Evolutionary conservation across 768 basidiomycete genomes (phyloP).

Genomic region (Lanmaoa pseudosensibilis): DNA sequence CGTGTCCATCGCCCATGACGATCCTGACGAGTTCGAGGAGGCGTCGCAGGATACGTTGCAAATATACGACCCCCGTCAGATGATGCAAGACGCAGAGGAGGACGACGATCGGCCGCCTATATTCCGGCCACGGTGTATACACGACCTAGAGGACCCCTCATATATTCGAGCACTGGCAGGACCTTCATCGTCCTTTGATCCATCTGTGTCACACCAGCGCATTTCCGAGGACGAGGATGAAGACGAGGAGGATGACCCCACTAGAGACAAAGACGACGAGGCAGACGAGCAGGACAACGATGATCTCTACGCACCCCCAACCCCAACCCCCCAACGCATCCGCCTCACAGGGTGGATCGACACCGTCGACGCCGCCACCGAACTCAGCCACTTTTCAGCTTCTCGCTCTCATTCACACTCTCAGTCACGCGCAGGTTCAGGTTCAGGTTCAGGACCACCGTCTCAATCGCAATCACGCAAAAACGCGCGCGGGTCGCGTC

Average conservation of each 20-base stretch:
- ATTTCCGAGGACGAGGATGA: not conserved
- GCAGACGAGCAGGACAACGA: conserved; percentile 11
- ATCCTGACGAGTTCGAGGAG: conserved; percentile 10
- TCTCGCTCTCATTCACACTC: conserved; percentile 19
- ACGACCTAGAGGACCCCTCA: conserved; percentile 47
- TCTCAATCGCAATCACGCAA: not conserved
- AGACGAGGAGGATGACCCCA: not conserved
- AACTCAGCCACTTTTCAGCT: conserved; percentile 51
- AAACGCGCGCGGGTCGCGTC: not conserved
- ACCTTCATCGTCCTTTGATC: conserved; percentile 8
- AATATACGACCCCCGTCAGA: conserved; percentile 11
- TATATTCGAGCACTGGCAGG: conserved; percentile 20
- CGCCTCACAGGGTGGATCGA: conserved; percentile 57
- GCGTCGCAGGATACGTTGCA: conserved; percentile 21
- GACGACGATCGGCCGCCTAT: conserved; percentile 27
- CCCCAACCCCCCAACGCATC: conserved; percentile 33
- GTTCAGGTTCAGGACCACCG: not conserved
- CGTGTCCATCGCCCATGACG: conserved; percentile 12
- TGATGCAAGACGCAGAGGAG: conserved; percentile 34
- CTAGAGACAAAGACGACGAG: not conserved
- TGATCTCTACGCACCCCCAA: conserved; percentile 19
- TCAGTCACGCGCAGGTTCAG: not conserved
- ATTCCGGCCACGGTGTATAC: conserved; percentile 49
- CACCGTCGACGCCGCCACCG: conserved; percentile 50
- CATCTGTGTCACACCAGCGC: not conserved